Evolutionary conservation across 352 stramenopile species (phyloP).

Genomic region (Phytophthora agathidicida): DNA sequence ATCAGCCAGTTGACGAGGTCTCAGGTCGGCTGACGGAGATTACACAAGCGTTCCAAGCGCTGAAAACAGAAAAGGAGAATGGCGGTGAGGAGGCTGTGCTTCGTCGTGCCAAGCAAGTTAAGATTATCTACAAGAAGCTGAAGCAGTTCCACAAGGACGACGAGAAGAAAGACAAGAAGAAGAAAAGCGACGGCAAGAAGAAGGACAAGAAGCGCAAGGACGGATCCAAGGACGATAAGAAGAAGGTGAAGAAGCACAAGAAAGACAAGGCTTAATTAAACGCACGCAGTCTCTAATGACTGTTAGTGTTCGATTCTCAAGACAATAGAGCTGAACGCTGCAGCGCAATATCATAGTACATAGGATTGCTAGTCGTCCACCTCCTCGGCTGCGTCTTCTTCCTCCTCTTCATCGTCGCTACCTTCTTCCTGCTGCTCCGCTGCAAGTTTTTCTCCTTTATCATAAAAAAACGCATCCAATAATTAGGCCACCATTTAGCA

Average conservation of each 20-base stretch:
- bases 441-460: constrained; percentile 79
- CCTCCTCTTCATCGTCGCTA: constrained; percentile 62
- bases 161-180: constrained; percentile 65
- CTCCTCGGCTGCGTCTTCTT: constrained; percentile 42
- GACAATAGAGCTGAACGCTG: background rate
- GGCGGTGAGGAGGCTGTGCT: constrained; percentile 42
- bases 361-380: constrained; percentile 30
- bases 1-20: constrained; percentile 47
- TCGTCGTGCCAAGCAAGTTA: constrained; percentile 68
- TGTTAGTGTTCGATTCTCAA: background rate
- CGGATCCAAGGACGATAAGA: constrained; percentile 62
- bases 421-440: constrained; percentile 69
- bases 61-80: constrained; percentile 46
- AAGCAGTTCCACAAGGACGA: constrained; percentile 82
- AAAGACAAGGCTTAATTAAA: constrained; percentile 47
- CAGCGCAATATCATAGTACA: constrained; percentile 33
- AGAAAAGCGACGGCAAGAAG: constrained; percentile 68
- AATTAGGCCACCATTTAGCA: background rate
- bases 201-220: constrained; percentile 78
- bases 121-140: constrained; percentile 89
- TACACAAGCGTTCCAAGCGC: constrained; percentile 31
- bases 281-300: background rate
- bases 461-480: background rate
- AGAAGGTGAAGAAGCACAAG: constrained; percentile 64
- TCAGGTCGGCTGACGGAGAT: constrained; percentile 43